phyloP scores from a whole-genome alignment of 1,139 yeast species.

The Diutina catenulata region DNA sequence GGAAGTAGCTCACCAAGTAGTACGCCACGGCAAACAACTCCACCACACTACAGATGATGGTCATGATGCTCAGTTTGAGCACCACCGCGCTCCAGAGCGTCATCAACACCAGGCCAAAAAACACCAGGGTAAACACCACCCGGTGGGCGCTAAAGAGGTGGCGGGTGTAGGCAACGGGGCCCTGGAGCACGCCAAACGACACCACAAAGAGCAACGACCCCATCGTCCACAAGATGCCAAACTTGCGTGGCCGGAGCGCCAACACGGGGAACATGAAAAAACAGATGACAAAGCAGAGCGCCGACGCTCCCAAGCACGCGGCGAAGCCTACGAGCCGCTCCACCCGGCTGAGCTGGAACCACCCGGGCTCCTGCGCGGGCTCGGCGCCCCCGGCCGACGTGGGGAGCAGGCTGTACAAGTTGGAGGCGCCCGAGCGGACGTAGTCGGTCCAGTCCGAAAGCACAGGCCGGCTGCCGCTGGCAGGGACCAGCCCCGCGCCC shows the following conservation, averaged over 20 bases:
- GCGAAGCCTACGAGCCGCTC: slow-evolving; percentile 74
- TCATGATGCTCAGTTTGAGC: slow-evolving; percentile 60
- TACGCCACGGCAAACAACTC: slow-evolving; percentile 81
- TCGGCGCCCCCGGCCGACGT: slow-evolving; percentile 16
- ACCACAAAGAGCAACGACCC: slow-evolving; percentile 84
- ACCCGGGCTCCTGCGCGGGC: slow-evolving; percentile 30
- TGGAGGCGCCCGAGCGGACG: slow-evolving; percentile 29
- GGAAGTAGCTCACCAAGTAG: slow-evolving; percentile 87
- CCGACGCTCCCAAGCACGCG: slow-evolving; percentile 64
- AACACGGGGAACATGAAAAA: slow-evolving; percentile 84
- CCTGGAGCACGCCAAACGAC: slow-evolving; percentile 87
- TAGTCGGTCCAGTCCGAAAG: slow-evolving; percentile 37
- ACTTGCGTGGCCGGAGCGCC: slow-evolving; percentile 83
- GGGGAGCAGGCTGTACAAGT: slow-evolving; percentile 30
- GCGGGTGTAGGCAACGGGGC: slow-evolving; percentile 37
- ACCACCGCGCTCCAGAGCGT: slow-evolving; percentile 49
- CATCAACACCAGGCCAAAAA: slow-evolving; percentile 59
- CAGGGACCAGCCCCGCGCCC: slow-evolving; percentile 4
- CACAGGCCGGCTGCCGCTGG: slow-evolving; percentile 6
- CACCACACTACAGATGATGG: slow-evolving; percentile 61
- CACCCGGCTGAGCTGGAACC: slow-evolving; percentile 58
- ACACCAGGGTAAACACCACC: slow-evolving; percentile 67
- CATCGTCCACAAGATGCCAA: slow-evolving; percentile 83
- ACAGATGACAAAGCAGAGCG: slow-evolving; percentile 71
- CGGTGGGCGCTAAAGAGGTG: slow-evolving; percentile 72